Base-by-base conservation (phyloP, 2,329 filamentous ascomycete genomes). In the Aspergillus udagawae region DNA sequence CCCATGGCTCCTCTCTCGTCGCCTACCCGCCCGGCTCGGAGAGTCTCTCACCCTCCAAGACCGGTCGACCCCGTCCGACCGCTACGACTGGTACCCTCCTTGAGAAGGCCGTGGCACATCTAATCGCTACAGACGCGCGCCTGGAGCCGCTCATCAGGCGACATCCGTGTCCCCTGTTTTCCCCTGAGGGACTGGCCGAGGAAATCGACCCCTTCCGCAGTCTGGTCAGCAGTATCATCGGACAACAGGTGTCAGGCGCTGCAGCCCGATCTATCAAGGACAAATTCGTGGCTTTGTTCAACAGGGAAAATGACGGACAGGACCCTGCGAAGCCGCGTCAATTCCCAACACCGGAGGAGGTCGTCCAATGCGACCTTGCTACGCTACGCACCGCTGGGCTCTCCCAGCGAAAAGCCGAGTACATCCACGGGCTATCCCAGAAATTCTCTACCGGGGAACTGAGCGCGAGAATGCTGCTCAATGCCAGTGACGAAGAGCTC, bases 381-480 rank as follows among this genome's bases (percentile, higher is more conserved):
- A 82, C 77, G 3, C 82, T 99, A 8, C 88, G 93, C 29, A 88
- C 88, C 7, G 94, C 93, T 0, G 94, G 94, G 0, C 83, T 99
- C 51, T 96, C 91, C 3, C 90, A 95, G 75, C 86, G 94, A 57
- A 99, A 99, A 77, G 94, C 94, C 49, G 94, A 97, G 77, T 99
- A 99, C 75, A 86, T 97, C 59, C 83, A 87, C 54, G 93, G 93
- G 0, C 80, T 99, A 4, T 91, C 92, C 0, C 82, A 88, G 67
- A 92, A 92, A 71, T 97, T 97, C 69, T 79, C 76, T 0, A 80
- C 71, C 2, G 91, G 91, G 14, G 90, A 93, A 66, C 79, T 97
- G 53, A 89, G 83, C 48, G 87, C 91, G 10, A 77, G 83, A 61
- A 86, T 94, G 81, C 82, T 97, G 21, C 83, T 90, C 53, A 84